These are phyloP conservation scores for Dioszegia aurantiaca DNA, from an alignment of 768 basidiomycete genomes.

Conservation along the genomic window DNA sequence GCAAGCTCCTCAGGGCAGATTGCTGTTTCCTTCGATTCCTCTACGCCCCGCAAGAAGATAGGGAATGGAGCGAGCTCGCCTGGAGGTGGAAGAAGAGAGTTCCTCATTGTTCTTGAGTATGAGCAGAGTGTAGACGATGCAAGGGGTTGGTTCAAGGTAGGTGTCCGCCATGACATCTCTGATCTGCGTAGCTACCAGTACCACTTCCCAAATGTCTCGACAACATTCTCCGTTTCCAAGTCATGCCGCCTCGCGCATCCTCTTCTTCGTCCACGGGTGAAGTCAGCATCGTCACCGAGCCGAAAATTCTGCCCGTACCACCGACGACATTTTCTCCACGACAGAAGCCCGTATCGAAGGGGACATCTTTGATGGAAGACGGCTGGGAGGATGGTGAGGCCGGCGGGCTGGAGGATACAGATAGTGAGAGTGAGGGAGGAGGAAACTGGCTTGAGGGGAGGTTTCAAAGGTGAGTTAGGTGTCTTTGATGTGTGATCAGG, in stretches of 20 bases:
- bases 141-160: constrained; percentile 22
- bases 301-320: constrained; percentile 38
- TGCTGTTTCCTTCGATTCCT: constrained; percentile 26
- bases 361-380: constrained; percentile 18
- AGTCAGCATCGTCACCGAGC: constrained; percentile 37
- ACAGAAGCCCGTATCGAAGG: constrained; percentile 5
- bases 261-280: constrained; percentile 18
- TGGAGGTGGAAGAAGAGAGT: constrained; percentile 27
- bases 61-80: not conserved
- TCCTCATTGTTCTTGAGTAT: constrained; percentile 32
- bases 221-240: constrained; percentile 36
- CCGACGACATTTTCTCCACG: constrained; percentile 19
- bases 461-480: constrained; percentile 32
- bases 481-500: no score
- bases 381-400: constrained; percentile 38
- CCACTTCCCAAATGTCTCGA: constrained; percentile 39
- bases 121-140: constrained; percentile 19
- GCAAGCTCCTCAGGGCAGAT: constrained; percentile 32
- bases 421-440: constrained; percentile 13
- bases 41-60: not conserved
- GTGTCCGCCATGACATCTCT: not conserved
- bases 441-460: constrained; percentile 39
- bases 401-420: constrained; percentile 24
- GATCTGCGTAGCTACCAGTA: constrained; percentile 19
- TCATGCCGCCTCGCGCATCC: constrained; percentile 19